Conservation (phyloP, 805 yeast genomes). For the Pichia membranifaciens region DNA sequence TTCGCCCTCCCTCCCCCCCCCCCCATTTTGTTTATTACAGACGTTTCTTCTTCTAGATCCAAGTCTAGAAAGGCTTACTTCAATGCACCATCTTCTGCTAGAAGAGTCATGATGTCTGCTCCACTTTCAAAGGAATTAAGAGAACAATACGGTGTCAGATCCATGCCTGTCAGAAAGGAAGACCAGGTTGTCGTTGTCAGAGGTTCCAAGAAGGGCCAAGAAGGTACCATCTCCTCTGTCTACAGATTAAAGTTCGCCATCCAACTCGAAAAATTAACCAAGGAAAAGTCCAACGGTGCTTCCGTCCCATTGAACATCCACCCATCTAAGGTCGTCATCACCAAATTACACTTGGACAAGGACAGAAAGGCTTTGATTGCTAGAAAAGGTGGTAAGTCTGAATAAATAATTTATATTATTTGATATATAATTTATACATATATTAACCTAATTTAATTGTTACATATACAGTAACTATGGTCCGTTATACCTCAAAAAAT, state of each 20-base stretch:
- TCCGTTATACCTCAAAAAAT: too few relatives aligned
- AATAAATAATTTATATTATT: constrained; percentile 44
- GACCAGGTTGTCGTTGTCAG: constrained; percentile 94
- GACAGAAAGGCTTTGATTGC: constrained; percentile 97
- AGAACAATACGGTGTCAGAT: constrained; percentile 91
- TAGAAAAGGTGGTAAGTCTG: constrained; percentile 97
- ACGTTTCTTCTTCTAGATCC: constrained; percentile 99
- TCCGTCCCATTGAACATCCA: constrained; percentile 94
- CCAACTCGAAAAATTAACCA: constrained; percentile 95
- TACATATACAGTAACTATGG: not conserved
- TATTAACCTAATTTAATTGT: constrained; percentile 8
- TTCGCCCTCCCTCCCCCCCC: too few relatives aligned
- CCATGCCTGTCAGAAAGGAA: constrained; percentile 96
- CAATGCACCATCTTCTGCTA: constrained; percentile 92
- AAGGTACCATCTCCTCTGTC: constrained; percentile 95
- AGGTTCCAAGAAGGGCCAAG: constrained; percentile 99
- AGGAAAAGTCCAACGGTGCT: constrained; percentile 98
- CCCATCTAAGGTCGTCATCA: constrained; percentile 98
- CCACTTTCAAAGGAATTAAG: constrained; percentile 98
- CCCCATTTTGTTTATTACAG: constrained; percentile 33
- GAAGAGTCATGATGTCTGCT: constrained; percentile 94
- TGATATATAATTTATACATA: constrained; percentile 1
- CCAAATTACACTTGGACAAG: constrained; percentile 96
- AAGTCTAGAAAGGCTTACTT: constrained; percentile 99
- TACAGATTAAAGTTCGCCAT: constrained; percentile 98